These are phyloP conservation scores for Coemansia sp. DNA, from an alignment of 192 early-diverging fungal genomes.

Conservation along the genomic window DNA sequence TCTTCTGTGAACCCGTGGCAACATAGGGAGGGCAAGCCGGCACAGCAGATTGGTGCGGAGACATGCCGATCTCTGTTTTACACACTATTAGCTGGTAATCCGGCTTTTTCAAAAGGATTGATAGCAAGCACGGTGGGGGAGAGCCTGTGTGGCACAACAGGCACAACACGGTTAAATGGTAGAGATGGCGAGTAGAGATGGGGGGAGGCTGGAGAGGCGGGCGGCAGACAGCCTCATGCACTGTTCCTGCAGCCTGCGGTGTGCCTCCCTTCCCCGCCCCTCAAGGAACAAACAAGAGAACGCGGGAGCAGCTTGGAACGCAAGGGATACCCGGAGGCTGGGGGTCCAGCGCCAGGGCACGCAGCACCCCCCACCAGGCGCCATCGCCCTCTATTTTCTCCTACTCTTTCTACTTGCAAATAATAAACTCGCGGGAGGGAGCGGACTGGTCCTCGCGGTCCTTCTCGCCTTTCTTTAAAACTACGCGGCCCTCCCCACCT, in stretches of 20 bases:
- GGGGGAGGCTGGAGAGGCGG: not conserved
- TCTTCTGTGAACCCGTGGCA: slow-evolving; percentile 5
- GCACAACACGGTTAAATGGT: not conserved
- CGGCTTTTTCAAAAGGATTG: not conserved
- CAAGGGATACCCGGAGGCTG: not conserved
- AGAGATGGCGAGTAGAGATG: not conserved
- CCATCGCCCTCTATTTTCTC: not conserved
- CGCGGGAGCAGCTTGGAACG: not conserved
- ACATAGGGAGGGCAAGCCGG: not conserved
- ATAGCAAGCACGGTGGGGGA: not conserved
- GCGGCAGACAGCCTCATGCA: not conserved
- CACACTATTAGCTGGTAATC: not conserved
- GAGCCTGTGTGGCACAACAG: no score
- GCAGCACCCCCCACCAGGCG: slow-evolving; percentile 4
- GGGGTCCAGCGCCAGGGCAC: slow-evolving; percentile 5
- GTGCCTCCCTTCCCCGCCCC: not conserved
- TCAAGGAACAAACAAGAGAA: not conserved
- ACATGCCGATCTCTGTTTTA: not conserved
- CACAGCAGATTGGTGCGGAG: not conserved
- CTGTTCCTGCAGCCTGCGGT: not conserved
- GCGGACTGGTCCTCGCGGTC: slow-evolving; percentile 7
- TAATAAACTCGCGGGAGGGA: slow-evolving; percentile 4
- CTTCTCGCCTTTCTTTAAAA: not conserved
- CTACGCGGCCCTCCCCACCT: not conserved
- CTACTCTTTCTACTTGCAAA: not conserved